Conservation (phyloP, 495 filamentous ascomycete genomes). For the Physcia stellaris region DNA sequence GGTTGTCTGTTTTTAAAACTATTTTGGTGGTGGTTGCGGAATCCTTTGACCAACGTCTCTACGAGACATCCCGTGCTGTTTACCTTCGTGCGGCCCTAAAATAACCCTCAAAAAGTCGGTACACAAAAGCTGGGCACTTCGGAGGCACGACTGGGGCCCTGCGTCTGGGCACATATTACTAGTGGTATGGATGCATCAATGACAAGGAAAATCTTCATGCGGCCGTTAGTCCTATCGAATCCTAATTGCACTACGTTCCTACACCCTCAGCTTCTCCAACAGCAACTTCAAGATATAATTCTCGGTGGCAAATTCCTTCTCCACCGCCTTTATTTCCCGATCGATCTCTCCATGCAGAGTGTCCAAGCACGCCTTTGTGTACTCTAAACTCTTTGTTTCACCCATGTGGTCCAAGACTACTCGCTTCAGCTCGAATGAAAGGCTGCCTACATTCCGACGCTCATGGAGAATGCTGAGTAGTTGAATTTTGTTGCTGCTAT, state of each 20-base stretch:
- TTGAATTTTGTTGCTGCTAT: not conserved
- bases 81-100: no score
- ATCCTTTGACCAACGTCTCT: no score
- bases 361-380: not conserved
- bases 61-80: no score
- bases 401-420: not conserved
- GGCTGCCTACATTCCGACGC: not conserved
- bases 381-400: not conserved
- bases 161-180: no score
- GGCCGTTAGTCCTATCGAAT: not conserved
- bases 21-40: no score
- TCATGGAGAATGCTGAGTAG: not conserved
- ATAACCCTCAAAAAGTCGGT: no score
- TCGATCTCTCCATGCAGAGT: not conserved
- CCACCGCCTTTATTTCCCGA: not conserved
- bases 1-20: no score
- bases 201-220: not conserved
- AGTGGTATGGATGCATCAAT: no score
- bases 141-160: no score
- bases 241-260: no score
- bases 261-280: not conserved
- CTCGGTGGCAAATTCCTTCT: not conserved
- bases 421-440: not conserved
- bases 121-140: no score
- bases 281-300: not conserved